Percentiles rank a stretch among this genome's conserved stretches.
Evolutionary conservation across 2,329 filamentous ascomycete species (phyloP).

Genomic region (Colletotrichum endophyticum): DNA sequence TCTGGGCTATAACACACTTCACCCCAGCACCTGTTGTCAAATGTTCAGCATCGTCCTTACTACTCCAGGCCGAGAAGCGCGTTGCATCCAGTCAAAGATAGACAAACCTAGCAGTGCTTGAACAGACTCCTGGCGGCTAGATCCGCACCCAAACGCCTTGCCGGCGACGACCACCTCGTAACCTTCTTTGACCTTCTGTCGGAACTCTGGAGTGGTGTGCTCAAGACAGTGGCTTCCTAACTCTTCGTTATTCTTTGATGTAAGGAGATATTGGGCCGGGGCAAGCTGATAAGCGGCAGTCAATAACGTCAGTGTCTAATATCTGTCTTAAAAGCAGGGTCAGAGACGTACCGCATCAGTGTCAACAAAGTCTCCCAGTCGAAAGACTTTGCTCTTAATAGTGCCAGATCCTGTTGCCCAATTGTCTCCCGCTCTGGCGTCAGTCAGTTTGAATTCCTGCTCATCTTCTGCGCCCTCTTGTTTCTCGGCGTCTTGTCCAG

Average conservation of each 20-base stretch:
- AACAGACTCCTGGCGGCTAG: conserved; percentile 48
- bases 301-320: neutral
- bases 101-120: conserved; percentile 34
- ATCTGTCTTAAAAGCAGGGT: conserved; percentile 22
- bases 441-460: neutral
- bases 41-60: neutral
- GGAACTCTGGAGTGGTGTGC: conserved; percentile 21
- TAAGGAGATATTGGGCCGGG: conserved; percentile 40
- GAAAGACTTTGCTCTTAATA: conserved; percentile 18
- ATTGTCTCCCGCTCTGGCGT: neutral
- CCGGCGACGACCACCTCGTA: conserved; percentile 48
- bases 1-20: conserved; percentile 46
- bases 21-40: conserved; percentile 32
- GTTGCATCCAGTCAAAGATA: neutral
- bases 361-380: conserved; percentile 23
- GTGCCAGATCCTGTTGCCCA: neutral
- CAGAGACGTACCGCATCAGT: conserved; percentile 21
- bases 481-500: neutral
- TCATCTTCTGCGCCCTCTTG: neutral
- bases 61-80: neutral
- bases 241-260: conserved; percentile 23
- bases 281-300: conserved; percentile 35
- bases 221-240: conserved; percentile 25
- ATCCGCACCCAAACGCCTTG: conserved; percentile 49
- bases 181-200: conserved; percentile 11